Percentiles rank a stretch among this genome's conserved stretches.
These are phyloP conservation scores for Rheum nobile DNA, from an alignment of 148 eudicot species.

Conservation along the genomic window DNA sequence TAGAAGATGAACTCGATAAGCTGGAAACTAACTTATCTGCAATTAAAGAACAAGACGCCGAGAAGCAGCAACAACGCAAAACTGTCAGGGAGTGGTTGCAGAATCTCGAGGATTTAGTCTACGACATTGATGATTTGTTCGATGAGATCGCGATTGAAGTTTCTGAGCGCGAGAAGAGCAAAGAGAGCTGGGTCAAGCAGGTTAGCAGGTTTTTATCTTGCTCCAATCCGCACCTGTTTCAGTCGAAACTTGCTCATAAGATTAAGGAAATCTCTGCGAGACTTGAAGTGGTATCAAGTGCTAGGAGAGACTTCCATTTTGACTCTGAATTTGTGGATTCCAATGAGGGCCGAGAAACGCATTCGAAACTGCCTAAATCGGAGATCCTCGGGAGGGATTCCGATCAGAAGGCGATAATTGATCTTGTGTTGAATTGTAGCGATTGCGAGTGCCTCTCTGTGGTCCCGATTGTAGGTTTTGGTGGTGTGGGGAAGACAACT, in stretches of 20 bases:
- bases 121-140: conserved; percentile 15
- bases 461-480: conserved; percentile 14
- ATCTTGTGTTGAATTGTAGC: background rate
- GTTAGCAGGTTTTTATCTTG: conserved; percentile 14
- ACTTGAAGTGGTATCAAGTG: background rate
- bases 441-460: background rate
- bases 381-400: conserved; percentile 20
- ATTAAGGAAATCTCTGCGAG: background rate
- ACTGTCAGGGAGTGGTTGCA: conserved; percentile 12
- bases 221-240: background rate
- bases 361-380: background rate
- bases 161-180: background rate
- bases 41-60: conserved; percentile 15
- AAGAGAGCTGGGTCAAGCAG: conserved; percentile 1
- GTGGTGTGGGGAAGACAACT: conserved; percentile 27
- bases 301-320: background rate
- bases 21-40: conserved; percentile 13
- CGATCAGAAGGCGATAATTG: conserved; percentile 6
- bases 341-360: background rate
- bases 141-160: conserved; percentile 11
- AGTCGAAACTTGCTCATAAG: background rate
- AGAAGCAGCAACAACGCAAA: conserved; percentile 6
- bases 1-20: conserved; percentile 10
- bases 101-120: conserved; percentile 16
- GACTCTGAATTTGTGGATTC: background rate